Base-by-base conservation (phyloP, 2,329 filamentous ascomycete species). In the Cladosporium colombiae region DNA sequence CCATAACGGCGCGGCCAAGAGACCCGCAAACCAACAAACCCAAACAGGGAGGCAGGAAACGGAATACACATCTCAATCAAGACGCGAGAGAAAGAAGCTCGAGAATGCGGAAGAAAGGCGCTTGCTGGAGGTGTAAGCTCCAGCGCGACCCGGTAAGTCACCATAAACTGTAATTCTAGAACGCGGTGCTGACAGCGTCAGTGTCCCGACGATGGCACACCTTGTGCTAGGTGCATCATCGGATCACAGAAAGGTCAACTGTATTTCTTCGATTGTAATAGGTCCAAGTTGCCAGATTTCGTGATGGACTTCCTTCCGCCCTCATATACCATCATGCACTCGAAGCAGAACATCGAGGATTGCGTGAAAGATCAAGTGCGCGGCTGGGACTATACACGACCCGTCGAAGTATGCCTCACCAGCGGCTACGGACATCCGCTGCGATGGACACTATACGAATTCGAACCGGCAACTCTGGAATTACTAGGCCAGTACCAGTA, bases 51-150 rank as follows among this genome's bases (percentile, higher is more conserved):
- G 63, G 63, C 16, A 59, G 63, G 27, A 53, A 60, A 46, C 40
- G 25, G n/a, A 25, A 60, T 23, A 29, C 55, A 31, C 63, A 60
- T 25, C 55, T 65, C 55, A 60, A 52, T 8, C 50, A 60, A 18
- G 31, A 60, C 18, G 50, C 56, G 10, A 50, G 77, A 73, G 77
- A 78, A 66, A 77, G 78, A 61, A 81, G 78, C 50, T 77, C 79
- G 58, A 75, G 77, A 49, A 81, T 82, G 80, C 79, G 81, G 16
- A 80, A 80, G 62, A 76, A 78, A 8, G 78, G 78, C 25, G 79
- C 81, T 11, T 83, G 81, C 65, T 83, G 81, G 81, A 77, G 80
- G 31, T 83, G 81, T 66, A 78, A 78, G 5, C 73, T 83, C 58
- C 81, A 83, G 67, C 75, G 81, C 71, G 81, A 82, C 69, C 78